phyloP scores from a whole-genome alignment of 192 early-diverging fungal species.

The Podila verticillata region DNA sequence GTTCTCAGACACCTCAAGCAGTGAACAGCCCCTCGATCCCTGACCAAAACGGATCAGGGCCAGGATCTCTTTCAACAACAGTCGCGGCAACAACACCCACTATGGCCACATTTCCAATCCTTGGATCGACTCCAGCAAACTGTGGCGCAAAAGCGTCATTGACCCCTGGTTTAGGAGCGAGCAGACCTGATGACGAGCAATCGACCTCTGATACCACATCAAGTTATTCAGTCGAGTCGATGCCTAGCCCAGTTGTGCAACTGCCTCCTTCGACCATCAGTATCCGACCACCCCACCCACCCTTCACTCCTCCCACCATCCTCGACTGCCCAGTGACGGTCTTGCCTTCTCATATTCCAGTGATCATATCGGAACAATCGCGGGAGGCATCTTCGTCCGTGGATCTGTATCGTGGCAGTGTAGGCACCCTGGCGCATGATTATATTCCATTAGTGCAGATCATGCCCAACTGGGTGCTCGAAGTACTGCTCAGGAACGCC shows the following conservation, averaged over 20 bases:
- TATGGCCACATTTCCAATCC: slow-evolving; percentile 14
- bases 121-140: background rate
- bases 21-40: slow-evolving; percentile 17
- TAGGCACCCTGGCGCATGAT: slow-evolving; percentile 60
- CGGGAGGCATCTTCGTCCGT: slow-evolving; percentile 75
- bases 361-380: slow-evolving; percentile 82
- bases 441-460: slow-evolving; percentile 67
- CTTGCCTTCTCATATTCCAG: slow-evolving; percentile 72
- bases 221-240: slow-evolving; percentile 2
- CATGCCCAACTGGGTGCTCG: slow-evolving; percentile 87
- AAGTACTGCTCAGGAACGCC: slow-evolving; percentile 80
- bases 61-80: background rate
- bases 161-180: background rate
- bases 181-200: slow-evolving; percentile 17
- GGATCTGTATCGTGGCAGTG: slow-evolving; percentile 76
- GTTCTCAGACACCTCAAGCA: background rate
- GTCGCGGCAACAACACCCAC: slow-evolving; percentile 5
- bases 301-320: slow-evolving; percentile 53
- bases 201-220: slow-evolving; percentile 32
- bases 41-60: background rate
- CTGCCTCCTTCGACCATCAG: slow-evolving; percentile 20
- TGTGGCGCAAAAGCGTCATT: background rate
- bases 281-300: slow-evolving; percentile 34
- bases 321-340: slow-evolving; percentile 70
- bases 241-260: slow-evolving; percentile 14